A percentile compares a stretch with the other conserved stretches of the same genome.
Conservation (phyloP, 2,329 filamentous ascomycete species). For the Fusarium sambucinum region DNA sequence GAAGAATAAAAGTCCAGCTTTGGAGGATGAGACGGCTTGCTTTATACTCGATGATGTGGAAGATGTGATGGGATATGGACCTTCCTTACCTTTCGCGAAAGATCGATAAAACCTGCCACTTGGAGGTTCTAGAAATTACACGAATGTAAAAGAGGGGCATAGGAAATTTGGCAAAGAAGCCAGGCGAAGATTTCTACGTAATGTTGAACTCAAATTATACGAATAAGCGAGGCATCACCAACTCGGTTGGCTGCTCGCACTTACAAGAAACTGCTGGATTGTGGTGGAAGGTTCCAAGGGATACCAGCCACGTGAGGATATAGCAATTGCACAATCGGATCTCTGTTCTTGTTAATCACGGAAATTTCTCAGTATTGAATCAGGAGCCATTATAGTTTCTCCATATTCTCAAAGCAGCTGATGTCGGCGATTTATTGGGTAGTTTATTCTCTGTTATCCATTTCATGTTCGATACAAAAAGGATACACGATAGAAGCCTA, state of each 20-base stretch:
- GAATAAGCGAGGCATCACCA: conserved; percentile 9
- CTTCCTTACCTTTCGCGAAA: conserved; percentile 39
- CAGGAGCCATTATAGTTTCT: not conserved
- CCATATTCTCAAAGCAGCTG: too few species aligned
- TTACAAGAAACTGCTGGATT: conserved; percentile 38
- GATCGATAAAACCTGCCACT: conserved; percentile 31
- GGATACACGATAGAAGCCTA: not conserved
- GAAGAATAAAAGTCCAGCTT: conserved; percentile 34
- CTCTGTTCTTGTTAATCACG: not conserved
- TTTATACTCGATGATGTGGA: conserved; percentile 50
- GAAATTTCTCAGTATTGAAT: not conserved
- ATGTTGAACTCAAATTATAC: conserved; percentile 33
- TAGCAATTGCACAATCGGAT: not conserved
- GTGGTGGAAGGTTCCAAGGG: conserved; percentile 40
- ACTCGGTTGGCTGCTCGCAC: conserved; percentile 18
- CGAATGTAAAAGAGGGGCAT: conserved; percentile 20
- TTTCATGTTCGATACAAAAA: not conserved
- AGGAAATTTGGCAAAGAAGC: conserved; percentile 25
- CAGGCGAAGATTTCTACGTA: conserved; percentile 12
- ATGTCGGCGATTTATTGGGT: not conserved
- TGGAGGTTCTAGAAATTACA: conserved; percentile 45
- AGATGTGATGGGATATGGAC: conserved; percentile 13
- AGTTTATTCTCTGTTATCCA: not conserved
- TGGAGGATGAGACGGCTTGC: conserved; percentile 26
- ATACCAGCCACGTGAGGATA: not conserved